Evolutionary conservation across 1,284 basidiomycete genomes (phyloP), one percentile per base, ranked within the genome.

Genomic region (Moesziomyces aphidis): DNA sequence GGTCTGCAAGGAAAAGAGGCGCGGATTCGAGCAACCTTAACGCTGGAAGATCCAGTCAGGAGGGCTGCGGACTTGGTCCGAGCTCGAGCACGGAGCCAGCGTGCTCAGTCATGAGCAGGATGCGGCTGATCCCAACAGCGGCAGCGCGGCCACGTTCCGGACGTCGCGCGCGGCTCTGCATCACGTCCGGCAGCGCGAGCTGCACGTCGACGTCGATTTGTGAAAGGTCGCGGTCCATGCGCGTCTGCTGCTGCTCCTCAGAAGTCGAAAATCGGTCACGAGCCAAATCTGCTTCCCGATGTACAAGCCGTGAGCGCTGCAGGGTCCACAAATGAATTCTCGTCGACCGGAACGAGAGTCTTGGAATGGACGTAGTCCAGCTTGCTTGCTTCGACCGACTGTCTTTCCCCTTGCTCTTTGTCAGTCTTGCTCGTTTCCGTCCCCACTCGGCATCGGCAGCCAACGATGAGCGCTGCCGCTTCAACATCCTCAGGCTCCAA

Each of bases 401-500:
- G 8, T 9, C 31, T 11, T 34, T 13, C 31, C 1, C 10, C 31
- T 34, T 13, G 11, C 31, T 34, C 10, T 34, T 5, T 7, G 13
- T 28, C 6, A 28, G 4, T 6, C 26, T 28, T 0, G 26, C 26
- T 52, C 36, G 4, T 13, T 6, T 26, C 23, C 26, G 10, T 22
- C 19, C 39, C 5, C 17, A 6, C 26, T 19, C 15, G 17, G 17
- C 24, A 13, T 42, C 24, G 6, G 6, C 4, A 15, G 7, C 15
- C 45, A 19, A 21, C 8, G 19, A 70, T 64, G 67, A 54, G 50
- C 9, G 46, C 31, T 5, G 47, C 17, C 7, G 2, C 54, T 15
- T 61, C 61, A 7, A 36, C 56, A 43, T 57, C 61, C 39, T 21
- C 55, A 93, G 87, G 90, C 72, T 90, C 92, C 48, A 87, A 90